Evolutionary conservation across 2,329 filamentous ascomycete species (phyloP), one percentile per base, ranked within the genome.

Genomic region (Aspergillus sp.): DNA sequence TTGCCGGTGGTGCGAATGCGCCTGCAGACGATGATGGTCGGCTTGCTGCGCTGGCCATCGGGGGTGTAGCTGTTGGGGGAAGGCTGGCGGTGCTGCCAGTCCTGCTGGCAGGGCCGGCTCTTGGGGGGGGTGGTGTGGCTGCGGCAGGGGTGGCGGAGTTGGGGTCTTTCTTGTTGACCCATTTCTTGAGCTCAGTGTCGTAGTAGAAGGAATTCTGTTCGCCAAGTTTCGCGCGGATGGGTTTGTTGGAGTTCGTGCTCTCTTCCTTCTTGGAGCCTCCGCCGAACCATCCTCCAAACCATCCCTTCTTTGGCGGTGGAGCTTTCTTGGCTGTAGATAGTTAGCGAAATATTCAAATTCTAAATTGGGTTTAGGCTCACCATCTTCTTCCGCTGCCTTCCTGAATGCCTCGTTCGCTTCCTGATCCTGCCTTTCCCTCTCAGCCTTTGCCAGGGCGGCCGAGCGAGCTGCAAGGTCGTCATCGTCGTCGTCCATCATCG

Each of bases 151-250:
- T 80, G 47, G 86, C 84, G 6, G 81, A 79, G 12, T 73, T 74
- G 10, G 84, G 84, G 9, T 82, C 82, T 65, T 95, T 96, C 75
- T 96, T 96, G 74, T 98, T 97, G 65, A 98, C 78, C 94, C 94
- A 98, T 65, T 93, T 90, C 74, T 95, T 94, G 45, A 95, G 79
- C n/a, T 96, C 88, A 2, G 90, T 86, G 63, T 98, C 93, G 61
- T 93, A 98, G 57, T 91, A 85, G 68, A 98, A 96, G 41, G 84
- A 89, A 67, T 83, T 95, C 62, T 93, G 83, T 68, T 98, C 94
- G 52, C 91, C 94, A 7, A 98, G 80, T 62, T 98, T 98, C 53
- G 94, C 93, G 58, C 82, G 83, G 66, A 96, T 88, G n/a, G 90
- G 82, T 23, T 67, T 70, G 20, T 60, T 57, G 43, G 60, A 59